Base-by-base conservation (phyloP, 148 eudicot species). In the Diospyros kaki region DNA sequence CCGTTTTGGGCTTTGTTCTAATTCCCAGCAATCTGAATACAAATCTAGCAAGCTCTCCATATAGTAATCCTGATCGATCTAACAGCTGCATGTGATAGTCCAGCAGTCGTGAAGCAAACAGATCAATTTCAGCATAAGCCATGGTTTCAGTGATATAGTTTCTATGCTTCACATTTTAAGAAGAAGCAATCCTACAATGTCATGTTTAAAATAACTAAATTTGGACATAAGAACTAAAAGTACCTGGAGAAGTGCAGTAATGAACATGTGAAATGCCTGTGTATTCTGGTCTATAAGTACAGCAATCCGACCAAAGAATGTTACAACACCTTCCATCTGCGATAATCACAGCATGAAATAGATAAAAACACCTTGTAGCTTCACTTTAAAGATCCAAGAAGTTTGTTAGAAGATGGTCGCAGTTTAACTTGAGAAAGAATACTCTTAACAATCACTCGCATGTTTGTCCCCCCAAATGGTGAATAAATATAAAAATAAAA, bases 11-110 rank as follows among this genome's bases (percentile, higher is more conserved):
- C 77, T 83, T 88, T 73, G 93, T 81, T 85, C 75, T 80, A n/a
- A 87, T 65, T 18, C 98, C 98, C 75, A 95, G 75, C 39, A 92
- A 56, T 81, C 92, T 89, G 55, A 95, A 83, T 54, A 87, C 99
- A 81, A 95, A 95, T 84, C 97, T 86, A 12, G 99, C 99, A 74
- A 95, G 86, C 89, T 95, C 99, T 67, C 96, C 99, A 40, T 95
- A 95, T 38, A 95, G 75, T 73, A 88, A 44, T 48, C 99, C 99
- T 46, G 94, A 91, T 14, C 97, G 89, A 77, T 92, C 97, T 76
- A 86, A 90, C 51, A 28, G 28, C 28, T 28, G 28, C 28, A 28
- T 28, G 28, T 28, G 28, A 28, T 28, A 28, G 28, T 28, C 28
- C 28, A 28, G 28, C 28, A 28, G 28, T 28, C 28, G 28, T 28